A percentile compares a stretch with the other conserved stretches of the same genome.
These are phyloP conservation scores for Diophrys sp. DNA, from an alignment of 73 alveolate genomes.

Conservation along the genomic window DNA sequence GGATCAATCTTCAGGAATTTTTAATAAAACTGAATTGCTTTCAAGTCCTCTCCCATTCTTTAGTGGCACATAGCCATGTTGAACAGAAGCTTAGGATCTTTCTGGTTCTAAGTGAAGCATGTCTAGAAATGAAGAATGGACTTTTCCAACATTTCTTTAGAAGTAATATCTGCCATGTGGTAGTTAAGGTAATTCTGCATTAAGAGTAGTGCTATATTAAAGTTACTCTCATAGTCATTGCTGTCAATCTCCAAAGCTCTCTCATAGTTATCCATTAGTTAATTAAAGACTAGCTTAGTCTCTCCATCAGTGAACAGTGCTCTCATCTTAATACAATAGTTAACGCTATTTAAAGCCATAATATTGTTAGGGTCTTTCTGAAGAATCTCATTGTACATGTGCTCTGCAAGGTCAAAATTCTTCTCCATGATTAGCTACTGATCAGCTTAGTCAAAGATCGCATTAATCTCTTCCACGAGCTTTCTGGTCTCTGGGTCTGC, in stretches of 20 bases:
- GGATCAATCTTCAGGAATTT: not conserved
- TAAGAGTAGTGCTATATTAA: conserved; percentile 55
- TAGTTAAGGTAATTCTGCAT: not conserved
- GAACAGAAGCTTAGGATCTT: not conserved
- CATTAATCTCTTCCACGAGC: conserved; percentile 10
- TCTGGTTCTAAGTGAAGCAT: not conserved
- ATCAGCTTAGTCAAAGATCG: conserved; percentile 60
- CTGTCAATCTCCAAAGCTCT: conserved; percentile 62
- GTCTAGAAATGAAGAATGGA: not conserved
- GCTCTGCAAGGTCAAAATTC: conserved; percentile 28
- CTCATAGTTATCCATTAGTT: conserved; percentile 21
- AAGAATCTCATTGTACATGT: conserved; percentile 54
- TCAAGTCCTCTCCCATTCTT: not conserved
- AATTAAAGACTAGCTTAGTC: not conserved
- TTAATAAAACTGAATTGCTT: not conserved
- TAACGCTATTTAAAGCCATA: conserved; percentile 46
- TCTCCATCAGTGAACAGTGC: not conserved
- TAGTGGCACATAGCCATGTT: conserved; percentile 33
- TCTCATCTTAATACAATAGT: not conserved
- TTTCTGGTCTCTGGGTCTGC: not conserved
- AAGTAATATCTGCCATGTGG: not conserved
- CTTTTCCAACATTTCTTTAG: not conserved
- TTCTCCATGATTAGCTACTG: conserved; percentile 44
- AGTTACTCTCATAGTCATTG: conserved; percentile 65
- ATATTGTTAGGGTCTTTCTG: conserved; percentile 48